These are phyloP conservation scores for Cercospora berteroae DNA, from an alignment of 2,329 filamentous ascomycete genomes.

Conservation along the genomic window DNA sequence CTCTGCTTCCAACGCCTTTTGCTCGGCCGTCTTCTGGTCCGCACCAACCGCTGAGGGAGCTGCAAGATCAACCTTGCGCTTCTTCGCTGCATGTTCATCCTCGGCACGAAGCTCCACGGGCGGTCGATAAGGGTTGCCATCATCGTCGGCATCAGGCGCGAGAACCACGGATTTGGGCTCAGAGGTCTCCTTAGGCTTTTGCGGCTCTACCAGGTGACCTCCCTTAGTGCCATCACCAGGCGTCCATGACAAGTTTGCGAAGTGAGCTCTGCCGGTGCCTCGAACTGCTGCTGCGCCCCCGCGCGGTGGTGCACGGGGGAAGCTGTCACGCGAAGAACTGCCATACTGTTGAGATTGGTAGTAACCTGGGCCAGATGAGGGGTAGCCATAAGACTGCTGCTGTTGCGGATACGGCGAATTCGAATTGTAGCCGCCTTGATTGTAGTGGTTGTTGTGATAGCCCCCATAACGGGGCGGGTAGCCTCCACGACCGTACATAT, in stretches of 20 bases:
- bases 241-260: slow-evolving; percentile 72
- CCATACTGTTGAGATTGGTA: slow-evolving; percentile 35
- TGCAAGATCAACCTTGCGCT: slow-evolving; percentile 25
- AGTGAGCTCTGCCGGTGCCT: slow-evolving; percentile 53
- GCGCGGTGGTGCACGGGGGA: slow-evolving; percentile 27
- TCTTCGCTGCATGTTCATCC: slow-evolving; percentile 51
- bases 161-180: slow-evolving; percentile 27
- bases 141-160: slow-evolving; percentile 49
- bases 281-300: slow-evolving; percentile 46
- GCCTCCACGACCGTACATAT: slow-evolving; percentile 36
- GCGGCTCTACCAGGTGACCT: slow-evolving; percentile 44
- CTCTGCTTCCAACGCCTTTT: slow-evolving; percentile 44
- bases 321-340: slow-evolving; percentile 26
- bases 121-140: slow-evolving; percentile 61
- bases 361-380: slow-evolving; percentile 36
- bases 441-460: slow-evolving; percentile 61
- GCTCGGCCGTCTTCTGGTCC: slow-evolving; percentile 24
- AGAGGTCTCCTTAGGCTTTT: slow-evolving; percentile 31
- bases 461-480: slow-evolving; percentile 33
- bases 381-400: slow-evolving; percentile 58
- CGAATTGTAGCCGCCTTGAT: slow-evolving; percentile 56
- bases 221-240: slow-evolving; percentile 56
- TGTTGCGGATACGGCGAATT: slow-evolving; percentile 56
- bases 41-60: slow-evolving; percentile 4
- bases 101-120: slow-evolving; percentile 66